Evolutionary conservation across 805 yeast species (phyloP).

Genomic region (Clavispora carvajalis): DNA sequence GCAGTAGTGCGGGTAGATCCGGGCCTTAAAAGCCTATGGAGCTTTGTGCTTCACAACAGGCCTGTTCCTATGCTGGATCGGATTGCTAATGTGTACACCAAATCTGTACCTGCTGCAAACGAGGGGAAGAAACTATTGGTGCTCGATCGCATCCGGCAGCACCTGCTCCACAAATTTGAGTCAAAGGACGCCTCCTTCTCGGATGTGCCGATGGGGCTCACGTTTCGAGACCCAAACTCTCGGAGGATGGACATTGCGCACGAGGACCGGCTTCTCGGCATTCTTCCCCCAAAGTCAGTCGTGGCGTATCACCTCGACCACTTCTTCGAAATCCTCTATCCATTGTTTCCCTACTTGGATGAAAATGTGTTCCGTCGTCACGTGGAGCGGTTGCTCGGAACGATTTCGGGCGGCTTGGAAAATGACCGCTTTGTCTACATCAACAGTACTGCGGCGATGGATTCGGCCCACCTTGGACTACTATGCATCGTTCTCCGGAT

Average conservation of each 20-base stretch:
- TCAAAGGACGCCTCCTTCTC: background rate
- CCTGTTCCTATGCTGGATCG: background rate
- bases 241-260: constrained; percentile 3
- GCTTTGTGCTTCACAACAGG: constrained; percentile 8
- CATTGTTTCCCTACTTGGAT: constrained; percentile 15
- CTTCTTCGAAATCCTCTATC: constrained; percentile 14
- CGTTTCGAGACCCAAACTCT: constrained; percentile 10
- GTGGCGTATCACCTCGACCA: constrained; percentile 12
- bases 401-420: background rate
- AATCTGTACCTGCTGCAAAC: background rate
- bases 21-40: constrained; percentile 13
- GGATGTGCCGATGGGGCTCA: constrained; percentile 10
- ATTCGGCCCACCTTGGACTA: constrained; percentile 11
- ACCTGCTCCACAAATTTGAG: constrained; percentile 6
- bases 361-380: constrained; percentile 8
- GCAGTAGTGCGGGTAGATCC: constrained; percentile 13
- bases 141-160: constrained; percentile 9
- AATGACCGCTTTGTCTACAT: background rate
- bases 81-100: constrained; percentile 2
- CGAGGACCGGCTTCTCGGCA: constrained; percentile 7
- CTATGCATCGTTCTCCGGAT: constrained; percentile 13
- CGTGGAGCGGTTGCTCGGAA: constrained; percentile 3
- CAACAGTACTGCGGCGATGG: constrained; percentile 1
- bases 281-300: constrained; percentile 10
- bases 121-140: constrained; percentile 5